A percentile compares a stretch with the other conserved stretches of the same genome.
These are phyloP conservation scores for Omphalea diandra DNA, from an alignment of 441 rosid genomes.

Conservation along the genomic window DNA sequence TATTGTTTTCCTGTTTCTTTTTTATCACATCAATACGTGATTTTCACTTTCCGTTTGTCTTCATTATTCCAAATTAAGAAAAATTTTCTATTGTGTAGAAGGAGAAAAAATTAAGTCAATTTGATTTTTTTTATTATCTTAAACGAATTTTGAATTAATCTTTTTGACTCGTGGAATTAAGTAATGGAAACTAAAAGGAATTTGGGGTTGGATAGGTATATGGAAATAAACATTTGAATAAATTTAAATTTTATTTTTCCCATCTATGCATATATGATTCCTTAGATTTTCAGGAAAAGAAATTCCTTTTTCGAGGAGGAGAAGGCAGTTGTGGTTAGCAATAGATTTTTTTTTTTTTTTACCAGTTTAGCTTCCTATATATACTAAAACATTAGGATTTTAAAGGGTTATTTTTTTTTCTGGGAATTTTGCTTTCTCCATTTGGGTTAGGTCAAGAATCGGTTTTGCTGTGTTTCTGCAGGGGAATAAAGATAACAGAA, in stretches of 20 bases:
- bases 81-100: no score
- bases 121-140: not conserved
- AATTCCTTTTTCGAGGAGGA: not conserved
- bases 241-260: no score
- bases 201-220: not conserved
- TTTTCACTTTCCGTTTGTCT: not conserved
- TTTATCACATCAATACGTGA: not conserved
- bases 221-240: not conserved
- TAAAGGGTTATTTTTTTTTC: not conserved
- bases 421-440: not conserved
- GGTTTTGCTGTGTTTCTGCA: not conserved
- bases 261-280: no score
- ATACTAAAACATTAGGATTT: no score
- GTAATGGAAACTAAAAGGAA: not conserved
- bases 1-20: not conserved
- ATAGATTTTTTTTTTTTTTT: not conserved
- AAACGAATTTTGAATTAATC: slow-evolving; percentile 2
- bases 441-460: not conserved
- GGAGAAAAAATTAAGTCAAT: not conserved
- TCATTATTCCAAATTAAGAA: not conserved
- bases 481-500: not conserved
- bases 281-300: not conserved
- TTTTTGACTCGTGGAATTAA: not conserved
- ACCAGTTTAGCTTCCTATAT: no score
- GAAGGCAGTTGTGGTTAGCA: not conserved